Conservation (phyloP, 805 yeast genomes). For the Sugiyamaella marilandica region DNA sequence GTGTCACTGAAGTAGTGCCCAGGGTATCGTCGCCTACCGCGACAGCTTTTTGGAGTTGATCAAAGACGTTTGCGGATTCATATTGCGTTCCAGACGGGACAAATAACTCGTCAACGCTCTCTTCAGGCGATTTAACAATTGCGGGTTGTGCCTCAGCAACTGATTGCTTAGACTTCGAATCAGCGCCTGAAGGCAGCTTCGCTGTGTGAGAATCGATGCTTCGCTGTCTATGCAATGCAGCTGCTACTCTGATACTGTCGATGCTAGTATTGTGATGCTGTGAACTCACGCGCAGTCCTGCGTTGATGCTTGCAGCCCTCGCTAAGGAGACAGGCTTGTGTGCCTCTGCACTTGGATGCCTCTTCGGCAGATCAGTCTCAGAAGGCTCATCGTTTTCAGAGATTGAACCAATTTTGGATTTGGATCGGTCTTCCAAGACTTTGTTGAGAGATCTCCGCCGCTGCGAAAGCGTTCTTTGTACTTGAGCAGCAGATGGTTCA, state of each 20-base stretch:
- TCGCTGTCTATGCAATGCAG: conserved; percentile 1
- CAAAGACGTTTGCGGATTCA: too few relatives aligned
- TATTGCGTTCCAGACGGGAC: background rate
- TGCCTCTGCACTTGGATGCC: background rate
- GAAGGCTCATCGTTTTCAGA: conserved; percentile 11
- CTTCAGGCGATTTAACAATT: background rate
- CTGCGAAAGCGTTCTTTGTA: conserved; percentile 21
- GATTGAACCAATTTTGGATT: conserved; percentile 3
- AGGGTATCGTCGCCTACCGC: too few relatives aligned
- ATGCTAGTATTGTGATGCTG: background rate
- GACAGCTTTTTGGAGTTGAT: too few relatives aligned
- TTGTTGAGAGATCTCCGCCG: conserved; percentile 18
- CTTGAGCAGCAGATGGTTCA: conserved; percentile 17
- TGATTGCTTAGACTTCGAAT: background rate
- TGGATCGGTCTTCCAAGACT: conserved; percentile 17
- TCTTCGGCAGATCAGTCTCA: background rate
- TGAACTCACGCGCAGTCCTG: background rate
- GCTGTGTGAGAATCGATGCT: background rate
- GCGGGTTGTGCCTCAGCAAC: background rate
- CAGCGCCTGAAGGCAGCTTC: background rate
- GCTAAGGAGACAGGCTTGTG: background rate
- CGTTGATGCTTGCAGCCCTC: background rate
- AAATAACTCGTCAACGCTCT: background rate
- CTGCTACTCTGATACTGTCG: background rate
- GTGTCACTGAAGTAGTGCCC: too few relatives aligned